These are phyloP conservation scores for Monosiga brevicollis DNA, from an alignment of 78 protist genomes.

Conservation along the genomic window DNA sequence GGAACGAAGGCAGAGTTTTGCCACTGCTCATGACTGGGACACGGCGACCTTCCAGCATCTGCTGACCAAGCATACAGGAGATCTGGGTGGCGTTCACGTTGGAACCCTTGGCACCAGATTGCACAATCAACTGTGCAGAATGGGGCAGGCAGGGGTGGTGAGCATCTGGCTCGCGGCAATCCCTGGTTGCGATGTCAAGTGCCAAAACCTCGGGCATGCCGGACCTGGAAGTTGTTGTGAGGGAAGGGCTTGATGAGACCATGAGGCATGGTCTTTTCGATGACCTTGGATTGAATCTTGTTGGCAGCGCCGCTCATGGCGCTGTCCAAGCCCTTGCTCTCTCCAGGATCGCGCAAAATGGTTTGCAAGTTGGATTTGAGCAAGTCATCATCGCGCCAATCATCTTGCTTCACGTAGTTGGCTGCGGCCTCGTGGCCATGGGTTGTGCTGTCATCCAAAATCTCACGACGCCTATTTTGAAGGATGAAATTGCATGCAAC, in stretches of 20 bases:
- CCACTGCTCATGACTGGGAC: conserved; percentile 92
- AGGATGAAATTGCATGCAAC: too few relatives aligned
- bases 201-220: too few relatives aligned
- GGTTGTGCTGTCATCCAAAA: background rate
- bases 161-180: too few relatives aligned
- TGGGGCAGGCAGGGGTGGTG: too few relatives aligned
- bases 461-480: background rate
- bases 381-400: background rate
- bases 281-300: conserved; percentile 59
- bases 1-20: conserved; percentile 80
- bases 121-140: too few relatives aligned
- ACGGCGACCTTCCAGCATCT: conserved; percentile 93
- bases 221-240: conserved; percentile 77
- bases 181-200: too few relatives aligned
- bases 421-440: background rate
- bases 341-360: background rate
- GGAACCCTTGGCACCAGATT: conserved; percentile 96
- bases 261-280: conserved; percentile 65
- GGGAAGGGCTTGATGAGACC: conserved; percentile 87
- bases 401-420: background rate
- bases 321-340: conserved; percentile 37
- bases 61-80: conserved; percentile 93
- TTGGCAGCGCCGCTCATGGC: conserved; percentile 31
- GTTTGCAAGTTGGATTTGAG: background rate
- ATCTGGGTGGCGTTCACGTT: conserved; percentile 93